Evolutionary conservation across 192 early-diverging fungal genomes (phyloP).

Genomic region (Funneliformis geosporum): DNA sequence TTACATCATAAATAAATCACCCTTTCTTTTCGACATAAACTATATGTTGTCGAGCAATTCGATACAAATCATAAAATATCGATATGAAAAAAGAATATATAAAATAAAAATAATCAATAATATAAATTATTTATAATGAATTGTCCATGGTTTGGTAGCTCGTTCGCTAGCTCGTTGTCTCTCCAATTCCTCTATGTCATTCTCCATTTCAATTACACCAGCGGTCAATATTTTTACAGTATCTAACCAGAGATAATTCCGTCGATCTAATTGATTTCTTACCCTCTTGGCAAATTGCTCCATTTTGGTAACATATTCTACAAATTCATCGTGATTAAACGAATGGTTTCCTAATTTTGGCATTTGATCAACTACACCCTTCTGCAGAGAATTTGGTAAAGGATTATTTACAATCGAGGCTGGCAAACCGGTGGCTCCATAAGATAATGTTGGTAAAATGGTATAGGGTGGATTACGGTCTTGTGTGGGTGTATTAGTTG

Average conservation of each 20-base stretch:
- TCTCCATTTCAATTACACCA: conserved; percentile 31
- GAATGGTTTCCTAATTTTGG: neutral
- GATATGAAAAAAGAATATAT: neutral
- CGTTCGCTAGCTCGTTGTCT: conserved; percentile 24
- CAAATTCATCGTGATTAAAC: conserved; percentile 28
- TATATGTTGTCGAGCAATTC: neutral
- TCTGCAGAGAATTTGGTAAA: neutral
- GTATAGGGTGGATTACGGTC: neutral
- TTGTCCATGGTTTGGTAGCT: conserved; percentile 27
- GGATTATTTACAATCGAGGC: neutral
- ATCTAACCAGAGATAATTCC: conserved; percentile 33
- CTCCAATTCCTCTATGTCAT: conserved; percentile 31
- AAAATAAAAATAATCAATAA: neutral
- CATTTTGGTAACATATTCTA: conserved; percentile 25
- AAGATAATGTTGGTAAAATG: conserved; percentile 2
- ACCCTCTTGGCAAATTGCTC: conserved; percentile 30
- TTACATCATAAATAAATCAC: neutral
- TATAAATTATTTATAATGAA: conserved; percentile 29
- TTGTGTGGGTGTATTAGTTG: neutral
- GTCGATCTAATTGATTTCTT: conserved; percentile 27
- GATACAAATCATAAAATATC: neutral
- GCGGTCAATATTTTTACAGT: conserved; percentile 26
- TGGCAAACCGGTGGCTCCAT: neutral
- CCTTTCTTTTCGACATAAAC: neutral
- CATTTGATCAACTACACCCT: neutral